These are phyloP conservation scores for Penicillium sumatraense DNA, from an alignment of 2,329 filamentous ascomycete species.

Conservation along the genomic window DNA sequence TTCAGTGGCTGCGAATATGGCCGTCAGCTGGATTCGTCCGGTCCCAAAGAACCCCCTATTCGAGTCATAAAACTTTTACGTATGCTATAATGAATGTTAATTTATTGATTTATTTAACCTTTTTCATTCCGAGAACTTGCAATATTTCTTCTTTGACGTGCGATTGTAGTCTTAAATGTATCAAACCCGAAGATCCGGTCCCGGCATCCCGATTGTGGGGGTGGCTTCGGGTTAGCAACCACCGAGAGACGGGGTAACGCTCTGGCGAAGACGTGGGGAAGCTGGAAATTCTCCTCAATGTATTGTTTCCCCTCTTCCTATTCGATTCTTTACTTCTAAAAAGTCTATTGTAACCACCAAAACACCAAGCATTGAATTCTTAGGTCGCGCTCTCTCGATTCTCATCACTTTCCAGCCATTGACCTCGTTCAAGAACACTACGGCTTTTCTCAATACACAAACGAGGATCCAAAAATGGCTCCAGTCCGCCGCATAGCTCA, in stretches of 20 bases:
- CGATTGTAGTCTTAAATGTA: no score
- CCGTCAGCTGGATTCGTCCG: conserved; percentile 66
- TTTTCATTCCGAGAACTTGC: background rate
- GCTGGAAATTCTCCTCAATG: background rate
- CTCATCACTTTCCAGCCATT: background rate
- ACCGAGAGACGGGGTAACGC: conserved; percentile 28
- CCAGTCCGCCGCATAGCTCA: conserved; percentile 63
- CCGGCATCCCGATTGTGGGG: conserved; percentile 11
- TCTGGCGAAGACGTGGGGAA: conserved; percentile 14
- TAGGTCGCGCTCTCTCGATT: background rate
- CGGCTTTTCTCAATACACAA: background rate
- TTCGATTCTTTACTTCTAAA: background rate
- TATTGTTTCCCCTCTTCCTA: background rate
- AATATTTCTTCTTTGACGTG: background rate
- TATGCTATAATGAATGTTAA: background rate
- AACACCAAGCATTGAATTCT: no score
- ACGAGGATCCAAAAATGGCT: conserved; percentile 16
- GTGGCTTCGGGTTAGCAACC: conserved; percentile 28
- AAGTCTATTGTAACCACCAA: no score
- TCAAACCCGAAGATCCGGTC: no score
- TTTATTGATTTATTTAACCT: background rate
- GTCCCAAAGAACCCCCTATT: conserved; percentile 58
- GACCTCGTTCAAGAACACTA: background rate
- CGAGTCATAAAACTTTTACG: conserved; percentile 5
- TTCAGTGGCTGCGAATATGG: conserved; percentile 70